Base-by-base conservation (phyloP, 73 alveolate genomes). In the Paramecium tetraurelia region DNA sequence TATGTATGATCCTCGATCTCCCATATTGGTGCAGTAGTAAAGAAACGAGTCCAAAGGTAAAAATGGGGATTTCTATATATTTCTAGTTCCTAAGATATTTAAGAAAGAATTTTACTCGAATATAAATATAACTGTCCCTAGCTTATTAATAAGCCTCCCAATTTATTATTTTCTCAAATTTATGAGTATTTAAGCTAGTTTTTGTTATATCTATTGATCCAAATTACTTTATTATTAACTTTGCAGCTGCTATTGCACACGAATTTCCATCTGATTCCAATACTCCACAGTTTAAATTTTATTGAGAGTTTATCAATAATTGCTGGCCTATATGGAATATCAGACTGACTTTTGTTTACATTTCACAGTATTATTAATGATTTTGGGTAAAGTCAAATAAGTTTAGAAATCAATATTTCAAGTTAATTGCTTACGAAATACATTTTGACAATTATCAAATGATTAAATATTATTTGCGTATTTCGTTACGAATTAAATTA, bases 21-120 rank as follows among this genome's bases (percentile, higher is more conserved):
- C 86, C 86, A 72, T 72, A 72, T 36, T 14, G 86, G 86, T 33
- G 86, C 86, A n/a, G 57, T 21, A 14, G 59, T 36, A 40, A 72
- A 72, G 86, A 12, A 72, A 72, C 46, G 86, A n/a, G 57, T 72
- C 86, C 86, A 72, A 8, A 72, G 58, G 46, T 72, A 72, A 72
- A 72, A 72, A 9, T 72, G 18, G 3, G 86, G 86, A 72, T 72
- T 72, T 10, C 59, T 72, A 29, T 36, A 43, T 36, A 36, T 29
- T 72, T 72, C 59, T 22, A 72, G 68, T 72, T 72, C 57, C 86
- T 72, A 36, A 48, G 22, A 33, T 33, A 72, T 35, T 36, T 36
- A 20, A 35, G 31, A 40, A 40, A n/a, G 33, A 72, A 72, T 72
- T 72, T 24, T 68, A 72, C 86, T 18, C 27, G 14, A n/a, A 72